Evolutionary conservation across 2,329 filamentous ascomycete genomes (phyloP).

Genomic region (Ceratocystis albifundus): DNA sequence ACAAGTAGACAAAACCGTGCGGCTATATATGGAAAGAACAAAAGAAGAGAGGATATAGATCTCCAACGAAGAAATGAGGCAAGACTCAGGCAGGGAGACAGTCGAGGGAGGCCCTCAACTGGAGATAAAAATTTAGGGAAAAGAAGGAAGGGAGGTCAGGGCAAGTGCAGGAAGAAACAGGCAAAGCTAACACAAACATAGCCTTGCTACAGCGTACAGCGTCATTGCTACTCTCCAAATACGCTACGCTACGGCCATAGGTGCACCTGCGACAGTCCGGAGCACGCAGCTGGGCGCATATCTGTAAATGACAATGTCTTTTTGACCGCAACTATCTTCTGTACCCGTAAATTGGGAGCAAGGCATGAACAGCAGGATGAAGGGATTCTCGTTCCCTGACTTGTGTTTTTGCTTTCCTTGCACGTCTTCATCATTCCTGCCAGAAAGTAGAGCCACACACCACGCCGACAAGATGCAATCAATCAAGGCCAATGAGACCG

Average conservation of each 20-base stretch:
- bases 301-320: not conserved
- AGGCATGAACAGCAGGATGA: not conserved
- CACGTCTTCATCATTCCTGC: conserved; percentile 12
- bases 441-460: not conserved
- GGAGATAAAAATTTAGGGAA: not conserved
- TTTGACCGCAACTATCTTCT: not conserved
- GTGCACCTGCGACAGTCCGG: not conserved
- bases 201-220: too few species aligned
- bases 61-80: not conserved
- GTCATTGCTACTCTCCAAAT: not conserved
- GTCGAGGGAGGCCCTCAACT: not conserved
- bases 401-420: conserved; percentile 10
- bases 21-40: not conserved
- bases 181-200: not conserved
- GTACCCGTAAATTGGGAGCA: not conserved
- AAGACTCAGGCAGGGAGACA: not conserved
- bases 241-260: not conserved
- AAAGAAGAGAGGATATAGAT: not conserved
- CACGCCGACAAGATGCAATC: not conserved
- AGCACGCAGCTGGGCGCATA: not conserved
- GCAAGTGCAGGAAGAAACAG: not conserved
- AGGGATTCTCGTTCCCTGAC: conserved; percentile 2
- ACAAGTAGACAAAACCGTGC: not conserved
- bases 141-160: not conserved
- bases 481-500: not conserved